These are phyloP conservation scores for Cercophora scortea DNA, from an alignment of 495 filamentous ascomycete species.

Conservation along the genomic window DNA sequence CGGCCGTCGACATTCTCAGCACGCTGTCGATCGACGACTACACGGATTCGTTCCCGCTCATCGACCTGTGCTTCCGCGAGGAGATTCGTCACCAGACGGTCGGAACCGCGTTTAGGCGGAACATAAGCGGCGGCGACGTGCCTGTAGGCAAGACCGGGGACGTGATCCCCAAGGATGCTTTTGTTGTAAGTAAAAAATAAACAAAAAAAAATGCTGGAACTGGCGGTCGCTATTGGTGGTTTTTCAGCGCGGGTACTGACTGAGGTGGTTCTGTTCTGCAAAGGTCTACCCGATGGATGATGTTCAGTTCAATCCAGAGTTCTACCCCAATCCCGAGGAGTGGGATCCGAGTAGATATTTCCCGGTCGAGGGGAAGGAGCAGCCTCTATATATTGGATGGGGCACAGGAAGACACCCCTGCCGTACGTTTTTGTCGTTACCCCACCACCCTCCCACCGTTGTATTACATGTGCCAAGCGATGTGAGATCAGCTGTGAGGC, in stretches of 20 bases:
- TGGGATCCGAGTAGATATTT: conserved; percentile 40
- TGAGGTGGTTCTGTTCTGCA: not conserved
- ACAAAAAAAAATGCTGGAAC: no score
- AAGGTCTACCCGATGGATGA: conserved; percentile 13
- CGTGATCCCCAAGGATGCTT: conserved; percentile 35
- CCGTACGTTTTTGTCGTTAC: not conserved
- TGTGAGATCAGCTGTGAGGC: not conserved
- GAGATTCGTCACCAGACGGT: conserved; percentile 32
- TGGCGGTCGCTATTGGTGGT: not conserved
- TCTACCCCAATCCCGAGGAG: conserved; percentile 33
- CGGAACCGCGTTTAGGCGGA: conserved; percentile 27
- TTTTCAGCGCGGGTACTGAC: not conserved
- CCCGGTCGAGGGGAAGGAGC: conserved; percentile 37
- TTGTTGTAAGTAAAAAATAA: conserved; percentile 13
- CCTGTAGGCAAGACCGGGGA: conserved; percentile 29
- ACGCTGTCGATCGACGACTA: conserved; percentile 33
- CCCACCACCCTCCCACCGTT: not conserved
- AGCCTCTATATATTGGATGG: conserved; percentile 34
- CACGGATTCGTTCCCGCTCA: conserved; percentile 37
- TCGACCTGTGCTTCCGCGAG: conserved; percentile 37
- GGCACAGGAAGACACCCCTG: conserved; percentile 39
- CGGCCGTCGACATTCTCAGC: conserved; percentile 29
- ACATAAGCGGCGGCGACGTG: conserved; percentile 27
- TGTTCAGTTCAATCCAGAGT: conserved; percentile 32
- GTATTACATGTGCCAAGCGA: not conserved